Percentiles rank a stretch among this genome's conserved stretches.
Conservation (phyloP, 805 yeast genomes). For the Saccharomyces eubayanus region DNA sequence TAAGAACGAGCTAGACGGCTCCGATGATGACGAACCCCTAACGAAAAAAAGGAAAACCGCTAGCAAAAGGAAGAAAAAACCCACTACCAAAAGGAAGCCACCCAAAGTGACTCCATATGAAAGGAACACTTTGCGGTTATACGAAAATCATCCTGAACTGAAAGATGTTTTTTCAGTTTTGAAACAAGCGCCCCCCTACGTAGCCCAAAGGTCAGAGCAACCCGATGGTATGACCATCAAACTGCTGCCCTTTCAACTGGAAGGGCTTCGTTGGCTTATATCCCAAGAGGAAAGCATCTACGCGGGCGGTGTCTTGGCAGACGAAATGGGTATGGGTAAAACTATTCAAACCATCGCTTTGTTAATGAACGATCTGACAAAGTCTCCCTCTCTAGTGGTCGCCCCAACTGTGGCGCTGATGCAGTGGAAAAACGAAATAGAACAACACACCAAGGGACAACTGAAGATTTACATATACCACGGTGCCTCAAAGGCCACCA, state of each 20-base stretch:
- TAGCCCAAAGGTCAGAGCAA: slow-evolving; percentile 53
- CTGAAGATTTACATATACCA: slow-evolving; percentile 69
- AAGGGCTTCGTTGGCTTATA: slow-evolving; percentile 84
- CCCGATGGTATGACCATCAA: slow-evolving; percentile 70
- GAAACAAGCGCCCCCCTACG: slow-evolving; percentile 38
- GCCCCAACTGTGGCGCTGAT: slow-evolving; percentile 98
- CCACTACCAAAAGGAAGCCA: slow-evolving; percentile 16
- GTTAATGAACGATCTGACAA: slow-evolving; percentile 57
- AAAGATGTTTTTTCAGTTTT: slow-evolving; percentile 63
- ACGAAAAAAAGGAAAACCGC: slow-evolving; percentile 17
- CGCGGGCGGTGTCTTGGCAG: slow-evolving; percentile 89
- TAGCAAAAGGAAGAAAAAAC: slow-evolving; percentile 12
- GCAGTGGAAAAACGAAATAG: slow-evolving; percentile 96
- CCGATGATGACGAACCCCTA: slow-evolving; percentile 19
- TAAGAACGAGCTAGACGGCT: background rate
- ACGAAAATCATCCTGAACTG: slow-evolving; percentile 71
- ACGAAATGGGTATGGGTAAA: slow-evolving; percentile 99
- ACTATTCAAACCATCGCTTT: slow-evolving; percentile 93
- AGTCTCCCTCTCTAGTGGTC: slow-evolving; percentile 76
- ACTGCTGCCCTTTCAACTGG: slow-evolving; percentile 83
- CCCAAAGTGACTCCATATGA: slow-evolving; percentile 62
- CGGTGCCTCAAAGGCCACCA: slow-evolving; percentile 69
- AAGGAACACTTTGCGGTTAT: slow-evolving; percentile 58
- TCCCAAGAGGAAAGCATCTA: slow-evolving; percentile 68
- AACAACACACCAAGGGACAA: slow-evolving; percentile 65